Conservation (phyloP, 2,329 filamentous ascomycete genomes). For the Trichoderma pleuroti region DNA sequence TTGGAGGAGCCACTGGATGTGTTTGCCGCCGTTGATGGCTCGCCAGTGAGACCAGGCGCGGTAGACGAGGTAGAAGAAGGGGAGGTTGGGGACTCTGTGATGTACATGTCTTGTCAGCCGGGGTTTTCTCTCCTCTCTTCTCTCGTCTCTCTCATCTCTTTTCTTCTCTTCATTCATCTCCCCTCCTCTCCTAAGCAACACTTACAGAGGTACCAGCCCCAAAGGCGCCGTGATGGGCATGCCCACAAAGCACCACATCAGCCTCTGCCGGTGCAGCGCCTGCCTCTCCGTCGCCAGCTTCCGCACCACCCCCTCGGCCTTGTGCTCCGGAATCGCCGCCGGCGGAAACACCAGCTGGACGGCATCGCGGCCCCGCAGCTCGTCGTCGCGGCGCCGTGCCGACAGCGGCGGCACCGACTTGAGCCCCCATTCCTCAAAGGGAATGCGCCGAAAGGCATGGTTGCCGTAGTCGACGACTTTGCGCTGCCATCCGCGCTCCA, state of each 20-base stretch:
- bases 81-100: slow-evolving; percentile 78
- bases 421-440: slow-evolving; percentile 96
- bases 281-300: slow-evolving; percentile 77
- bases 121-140: neutral
- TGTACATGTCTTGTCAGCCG: neutral
- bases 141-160: neutral
- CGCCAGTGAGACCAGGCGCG: slow-evolving; percentile 89
- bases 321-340: slow-evolving; percentile 61
- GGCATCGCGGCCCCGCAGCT: slow-evolving; percentile 58
- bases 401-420: slow-evolving; percentile 89
- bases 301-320: slow-evolving; percentile 62
- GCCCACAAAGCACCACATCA: slow-evolving; percentile 76
- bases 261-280: slow-evolving; percentile 67
- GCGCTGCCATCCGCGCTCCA: slow-evolving; percentile 82
- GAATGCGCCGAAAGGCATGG: slow-evolving; percentile 76
- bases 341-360: slow-evolving; percentile 75
- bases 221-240: slow-evolving; percentile 84
- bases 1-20: slow-evolving; percentile 76
- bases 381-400: slow-evolving; percentile 59
- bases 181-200: slow-evolving; percentile 20
- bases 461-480: slow-evolving; percentile 85
- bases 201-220: slow-evolving; percentile 80
- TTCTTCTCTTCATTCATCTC: neutral
- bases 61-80: slow-evolving; percentile 94
- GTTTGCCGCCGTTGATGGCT: slow-evolving; percentile 78